Conservation (phyloP, 345 rosid species). For the Hibiscus syriacus region DNA sequence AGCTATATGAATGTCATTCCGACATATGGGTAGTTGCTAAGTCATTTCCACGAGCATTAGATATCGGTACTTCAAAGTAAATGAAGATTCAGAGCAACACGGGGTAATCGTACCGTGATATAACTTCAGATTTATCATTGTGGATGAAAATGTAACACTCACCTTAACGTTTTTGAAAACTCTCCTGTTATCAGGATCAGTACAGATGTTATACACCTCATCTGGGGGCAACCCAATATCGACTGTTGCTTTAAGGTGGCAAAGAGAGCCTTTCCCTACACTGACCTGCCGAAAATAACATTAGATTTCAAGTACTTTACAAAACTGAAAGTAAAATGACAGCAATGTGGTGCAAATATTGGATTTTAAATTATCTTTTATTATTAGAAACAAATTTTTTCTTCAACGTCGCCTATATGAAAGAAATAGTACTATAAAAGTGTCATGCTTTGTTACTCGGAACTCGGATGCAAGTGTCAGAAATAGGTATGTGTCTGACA, state of each 20-base stretch:
- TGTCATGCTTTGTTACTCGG: neutral
- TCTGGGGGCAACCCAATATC: slow-evolving; percentile 84
- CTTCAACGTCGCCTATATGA: neutral
- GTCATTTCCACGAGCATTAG: neutral
- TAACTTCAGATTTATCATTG: neutral
- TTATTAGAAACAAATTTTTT: neutral
- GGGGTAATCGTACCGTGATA: neutral
- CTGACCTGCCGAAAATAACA: slow-evolving; percentile 60
- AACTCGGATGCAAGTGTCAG: neutral
- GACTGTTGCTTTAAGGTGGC: slow-evolving; percentile 61
- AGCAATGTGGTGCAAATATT: neutral
- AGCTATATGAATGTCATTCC: neutral
- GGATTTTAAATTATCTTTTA: neutral
- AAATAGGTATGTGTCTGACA: too few relatives aligned
- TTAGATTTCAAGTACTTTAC: slow-evolving; percentile 8
- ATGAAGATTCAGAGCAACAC: neutral
- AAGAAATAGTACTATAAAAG: neutral
- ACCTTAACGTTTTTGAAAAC: slow-evolving; percentile 95
- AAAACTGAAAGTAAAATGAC: neutral
- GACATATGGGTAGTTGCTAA: neutral
- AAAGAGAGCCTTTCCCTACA: slow-evolving; percentile 81
- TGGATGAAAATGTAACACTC: neutral
- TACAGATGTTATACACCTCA: slow-evolving; percentile 70
- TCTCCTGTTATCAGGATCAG: slow-evolving; percentile 81
- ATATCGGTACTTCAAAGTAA: neutral